Evolutionary conservation across 176 grass and related monocot species (phyloP).

Genomic region (Cocos nucifera): DNA sequence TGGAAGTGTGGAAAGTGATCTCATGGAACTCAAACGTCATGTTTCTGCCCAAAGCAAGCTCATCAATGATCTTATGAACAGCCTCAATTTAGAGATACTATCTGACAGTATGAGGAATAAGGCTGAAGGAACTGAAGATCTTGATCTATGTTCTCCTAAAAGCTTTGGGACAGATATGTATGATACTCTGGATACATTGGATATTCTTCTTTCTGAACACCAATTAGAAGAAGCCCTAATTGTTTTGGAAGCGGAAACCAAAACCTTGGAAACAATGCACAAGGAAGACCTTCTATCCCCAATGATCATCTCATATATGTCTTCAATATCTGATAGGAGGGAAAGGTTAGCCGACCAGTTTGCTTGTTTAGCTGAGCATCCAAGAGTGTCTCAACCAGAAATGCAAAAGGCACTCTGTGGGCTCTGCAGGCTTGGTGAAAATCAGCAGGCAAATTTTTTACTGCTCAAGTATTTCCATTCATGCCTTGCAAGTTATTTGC

Average conservation of each 20-base stretch:
- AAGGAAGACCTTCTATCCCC: background rate
- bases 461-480: slow-evolving; percentile 22
- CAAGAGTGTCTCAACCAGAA: slow-evolving; percentile 29
- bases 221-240: slow-evolving; percentile 31
- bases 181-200: slow-evolving; percentile 15
- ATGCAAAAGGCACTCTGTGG: slow-evolving; percentile 27
- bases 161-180: background rate
- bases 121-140: background rate
- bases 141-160: background rate
- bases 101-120: background rate
- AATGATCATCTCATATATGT: slow-evolving; percentile 1
- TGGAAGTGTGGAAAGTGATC: slow-evolving; percentile 24
- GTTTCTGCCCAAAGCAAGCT: slow-evolving; percentile 26
- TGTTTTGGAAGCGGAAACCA: slow-evolving; percentile 14
- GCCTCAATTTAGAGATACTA: slow-evolving; percentile 14
- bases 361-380: slow-evolving; percentile 17
- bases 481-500: background rate
- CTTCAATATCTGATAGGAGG: slow-evolving; percentile 13
- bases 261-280: slow-evolving; percentile 1
- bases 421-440: slow-evolving; percentile 39
- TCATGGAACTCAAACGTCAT: slow-evolving; percentile 29
- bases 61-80: slow-evolving; percentile 20
- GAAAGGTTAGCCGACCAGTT: slow-evolving; percentile 23
- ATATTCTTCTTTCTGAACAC: slow-evolving; percentile 33
- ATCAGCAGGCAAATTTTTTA: slow-evolving; percentile 15